phyloP scores from a whole-genome alignment of 495 filamentous ascomycete genomes.

The Schizothecium vesticola region DNA sequence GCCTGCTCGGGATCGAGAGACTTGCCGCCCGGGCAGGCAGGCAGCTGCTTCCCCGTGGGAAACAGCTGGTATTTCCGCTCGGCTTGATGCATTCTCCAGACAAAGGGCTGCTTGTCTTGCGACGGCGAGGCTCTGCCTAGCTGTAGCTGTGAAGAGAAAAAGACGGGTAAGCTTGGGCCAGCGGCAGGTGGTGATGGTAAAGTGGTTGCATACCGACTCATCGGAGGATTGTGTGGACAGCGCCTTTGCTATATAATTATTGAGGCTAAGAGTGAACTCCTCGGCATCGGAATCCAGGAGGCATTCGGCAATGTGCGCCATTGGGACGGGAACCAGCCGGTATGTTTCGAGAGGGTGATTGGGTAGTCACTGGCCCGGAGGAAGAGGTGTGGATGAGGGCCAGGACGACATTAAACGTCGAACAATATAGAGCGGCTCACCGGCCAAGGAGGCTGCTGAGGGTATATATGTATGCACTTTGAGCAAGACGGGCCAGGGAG shows the following conservation, averaged over 20 bases:
- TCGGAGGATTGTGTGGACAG: conserved; percentile 38
- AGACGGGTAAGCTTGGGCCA: conserved; percentile 26
- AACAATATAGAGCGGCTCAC: conserved; percentile 20
- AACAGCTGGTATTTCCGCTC: conserved; percentile 51
- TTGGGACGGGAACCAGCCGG: conserved; percentile 26
- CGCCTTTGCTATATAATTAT: conserved; percentile 44
- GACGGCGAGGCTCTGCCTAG: conserved; percentile 31
- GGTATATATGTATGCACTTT: conserved; percentile 28
- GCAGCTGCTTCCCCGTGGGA: conserved; percentile 41
- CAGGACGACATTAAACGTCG: conserved; percentile 23
- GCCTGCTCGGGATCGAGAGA: conserved; percentile 48
- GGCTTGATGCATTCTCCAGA: conserved; percentile 50
- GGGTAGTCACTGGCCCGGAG: conserved; percentile 21
- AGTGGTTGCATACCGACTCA: conserved; percentile 43
- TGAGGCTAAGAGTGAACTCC: conserved; percentile 31
- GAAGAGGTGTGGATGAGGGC: conserved; percentile 24
- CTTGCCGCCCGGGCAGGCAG: conserved; percentile 30
- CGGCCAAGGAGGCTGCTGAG: conserved; percentile 23
- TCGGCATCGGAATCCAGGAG: conserved; percentile 37
- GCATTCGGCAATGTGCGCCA: conserved; percentile 48
- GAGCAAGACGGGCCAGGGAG: conserved; percentile 15
- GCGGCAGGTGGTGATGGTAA: conserved; percentile 15
- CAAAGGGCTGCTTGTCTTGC: conserved; percentile 40
- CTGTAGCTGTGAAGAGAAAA: conserved; percentile 14
- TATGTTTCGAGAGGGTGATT: conserved; percentile 30